phyloP scores from a whole-genome alignment of 352 stramenopile genomes.

The Phytophthora kernoviae region DNA sequence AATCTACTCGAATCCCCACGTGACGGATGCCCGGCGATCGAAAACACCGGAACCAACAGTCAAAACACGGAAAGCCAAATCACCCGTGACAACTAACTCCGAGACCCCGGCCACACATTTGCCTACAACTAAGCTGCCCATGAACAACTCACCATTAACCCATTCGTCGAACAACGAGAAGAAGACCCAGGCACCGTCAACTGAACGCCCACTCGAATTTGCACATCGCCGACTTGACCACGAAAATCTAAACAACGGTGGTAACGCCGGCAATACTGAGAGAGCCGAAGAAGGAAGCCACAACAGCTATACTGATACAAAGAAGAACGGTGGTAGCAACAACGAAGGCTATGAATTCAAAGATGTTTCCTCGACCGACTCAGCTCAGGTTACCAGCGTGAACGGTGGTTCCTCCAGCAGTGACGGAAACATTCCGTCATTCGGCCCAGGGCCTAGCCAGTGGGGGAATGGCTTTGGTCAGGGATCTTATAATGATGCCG shows the following conservation, averaged over 20 bases:
- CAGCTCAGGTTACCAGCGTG: slow-evolving; percentile 13
- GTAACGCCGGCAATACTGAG: not conserved
- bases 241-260: not conserved
- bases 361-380: slow-evolving; percentile 26
- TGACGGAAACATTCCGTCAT: slow-evolving; percentile 7
- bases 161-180: too few relatives aligned
- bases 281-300: slow-evolving; percentile 9
- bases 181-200: slow-evolving; percentile 10
- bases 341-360: slow-evolving; percentile 40
- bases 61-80: not conserved
- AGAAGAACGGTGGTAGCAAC: slow-evolving; percentile 18
- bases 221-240: not conserved
- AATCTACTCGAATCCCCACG: slow-evolving; percentile 42
- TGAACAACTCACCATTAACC: too few relatives aligned
- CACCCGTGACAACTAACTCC: too few relatives aligned
- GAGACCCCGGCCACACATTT: too few relatives aligned
- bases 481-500: slow-evolving; percentile 3
- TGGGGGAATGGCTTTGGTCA: slow-evolving; percentile 20
- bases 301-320: slow-evolving; percentile 15
- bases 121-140: too few relatives aligned
- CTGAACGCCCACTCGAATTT: not conserved
- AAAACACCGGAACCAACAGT: slow-evolving; percentile 12
- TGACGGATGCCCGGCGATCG: slow-evolving; percentile 12
- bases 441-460: slow-evolving; percentile 4
- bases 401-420: slow-evolving; percentile 3